Conservation (phyloP, 1,284 basidiomycete species). For the Pulchroboletus neoregius region DNA sequence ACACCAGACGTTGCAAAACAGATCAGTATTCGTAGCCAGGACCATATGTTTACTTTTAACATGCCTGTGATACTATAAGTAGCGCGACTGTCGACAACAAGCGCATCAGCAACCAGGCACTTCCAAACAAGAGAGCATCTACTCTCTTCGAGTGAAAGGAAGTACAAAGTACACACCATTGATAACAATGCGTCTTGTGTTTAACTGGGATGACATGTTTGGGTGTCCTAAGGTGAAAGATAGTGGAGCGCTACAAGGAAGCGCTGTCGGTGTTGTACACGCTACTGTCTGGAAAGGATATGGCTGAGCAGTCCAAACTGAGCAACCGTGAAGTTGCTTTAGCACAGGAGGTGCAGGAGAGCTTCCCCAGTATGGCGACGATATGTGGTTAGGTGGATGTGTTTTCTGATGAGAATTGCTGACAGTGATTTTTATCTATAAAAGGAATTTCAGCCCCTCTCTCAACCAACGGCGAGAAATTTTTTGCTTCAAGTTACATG, state of each 20-base stretch:
- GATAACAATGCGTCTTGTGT: conserved; percentile 24
- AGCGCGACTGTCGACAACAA: conserved; percentile 46
- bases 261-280: not conserved
- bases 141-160: not conserved
- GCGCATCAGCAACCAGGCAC: conserved; percentile 11
- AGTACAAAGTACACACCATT: conserved; percentile 20
- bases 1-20: not conserved
- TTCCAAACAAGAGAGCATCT: not conserved
- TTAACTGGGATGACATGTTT: conserved; percentile 27
- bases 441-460: conserved; percentile 5
- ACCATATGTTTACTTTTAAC: conserved; percentile 22
- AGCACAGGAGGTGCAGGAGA: not conserved
- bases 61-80: conserved; percentile 60
- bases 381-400: not conserved
- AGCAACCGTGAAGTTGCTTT: not conserved
- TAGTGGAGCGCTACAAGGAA: not conserved
- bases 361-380: not conserved
- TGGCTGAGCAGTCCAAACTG: not conserved
- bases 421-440: conserved; percentile 6
- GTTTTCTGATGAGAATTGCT: not conserved
- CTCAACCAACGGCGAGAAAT: too few species aligned
- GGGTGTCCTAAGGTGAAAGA: not conserved
- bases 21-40: not conserved
- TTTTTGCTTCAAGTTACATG: not conserved
- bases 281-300: not conserved